Conservation (phyloP, 768 basidiomycete genomes). For the Lentinula boryana region DNA sequence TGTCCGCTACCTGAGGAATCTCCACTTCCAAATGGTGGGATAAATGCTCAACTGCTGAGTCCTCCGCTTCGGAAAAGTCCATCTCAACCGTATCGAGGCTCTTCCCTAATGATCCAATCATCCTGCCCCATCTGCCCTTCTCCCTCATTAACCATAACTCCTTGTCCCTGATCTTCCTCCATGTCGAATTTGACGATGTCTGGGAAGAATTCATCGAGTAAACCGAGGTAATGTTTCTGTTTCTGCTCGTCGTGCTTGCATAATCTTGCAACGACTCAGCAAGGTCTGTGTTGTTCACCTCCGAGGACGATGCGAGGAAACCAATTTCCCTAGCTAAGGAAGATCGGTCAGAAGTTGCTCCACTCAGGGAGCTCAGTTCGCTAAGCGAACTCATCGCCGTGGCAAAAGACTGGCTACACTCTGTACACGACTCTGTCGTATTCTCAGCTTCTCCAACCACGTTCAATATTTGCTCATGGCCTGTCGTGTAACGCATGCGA, state of each 20-base stretch:
- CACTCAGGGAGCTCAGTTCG: not conserved
- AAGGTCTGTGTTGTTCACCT: not conserved
- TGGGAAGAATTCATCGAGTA: not conserved
- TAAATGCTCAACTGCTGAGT: not conserved
- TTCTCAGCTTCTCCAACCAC: slow-evolving; percentile 40
- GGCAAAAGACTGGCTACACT: not conserved
- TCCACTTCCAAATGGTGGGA: not conserved
- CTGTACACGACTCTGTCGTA: not conserved
- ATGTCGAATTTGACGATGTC: not conserved
- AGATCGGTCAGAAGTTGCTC: not conserved
- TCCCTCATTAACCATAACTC: not conserved
- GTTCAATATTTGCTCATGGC: slow-evolving; percentile 49
- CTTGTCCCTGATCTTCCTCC: not conserved
- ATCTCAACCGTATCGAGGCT: not conserved
- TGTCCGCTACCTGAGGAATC: not conserved
- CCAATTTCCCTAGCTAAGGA: not conserved
- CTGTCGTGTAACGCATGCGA: slow-evolving; percentile 56
- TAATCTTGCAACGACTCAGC: not conserved
- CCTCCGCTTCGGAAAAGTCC: not conserved
- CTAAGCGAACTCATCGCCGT: not conserved
- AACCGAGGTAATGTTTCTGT: not conserved
- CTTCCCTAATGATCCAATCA: not conserved
- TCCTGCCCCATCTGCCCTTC: not conserved
- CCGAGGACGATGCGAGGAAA: not conserved
- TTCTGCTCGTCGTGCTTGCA: not conserved